phyloP scores from a whole-genome alignment of 1,139 yeast species.

The Lodderomyces elongisporus region DNA sequence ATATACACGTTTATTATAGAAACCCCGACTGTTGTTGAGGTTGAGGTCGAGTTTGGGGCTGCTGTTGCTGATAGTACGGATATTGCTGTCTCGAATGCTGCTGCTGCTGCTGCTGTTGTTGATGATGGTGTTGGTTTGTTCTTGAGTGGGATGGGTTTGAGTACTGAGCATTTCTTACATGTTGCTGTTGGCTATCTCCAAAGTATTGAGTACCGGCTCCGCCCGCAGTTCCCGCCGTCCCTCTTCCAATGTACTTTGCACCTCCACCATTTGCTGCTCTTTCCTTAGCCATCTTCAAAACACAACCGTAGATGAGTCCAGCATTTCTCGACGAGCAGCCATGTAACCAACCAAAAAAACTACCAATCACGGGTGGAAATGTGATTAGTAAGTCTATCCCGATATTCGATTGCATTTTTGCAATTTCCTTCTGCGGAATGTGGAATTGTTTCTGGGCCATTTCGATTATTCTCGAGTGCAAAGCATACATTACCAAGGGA shows the following conservation, averaged over 20 bases:
- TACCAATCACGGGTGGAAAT: slow-evolving; percentile 75
- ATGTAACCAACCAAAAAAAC: slow-evolving; percentile 71
- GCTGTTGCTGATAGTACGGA: slow-evolving; percentile 1
- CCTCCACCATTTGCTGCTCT: slow-evolving; percentile 21
- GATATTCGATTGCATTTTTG: slow-evolving; percentile 72
- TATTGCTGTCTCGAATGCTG: slow-evolving; percentile 7
- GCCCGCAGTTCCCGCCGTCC: slow-evolving; percentile 8
- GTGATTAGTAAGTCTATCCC: slow-evolving; percentile 66
- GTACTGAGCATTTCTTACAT: not conserved
- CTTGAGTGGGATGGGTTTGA: not conserved
- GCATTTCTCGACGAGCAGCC: slow-evolving; percentile 90
- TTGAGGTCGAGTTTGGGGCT: slow-evolving; percentile 3
- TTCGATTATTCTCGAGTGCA: slow-evolving; percentile 63
- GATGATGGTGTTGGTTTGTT: no score
- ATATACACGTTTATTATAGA: slow-evolving; percentile 11
- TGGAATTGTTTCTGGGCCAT: slow-evolving; percentile 51
- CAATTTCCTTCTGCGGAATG: slow-evolving; percentile 55
- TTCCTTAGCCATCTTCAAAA: slow-evolving; percentile 34
- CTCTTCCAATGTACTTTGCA: slow-evolving; percentile 20
- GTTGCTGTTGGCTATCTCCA: slow-evolving; percentile 2
- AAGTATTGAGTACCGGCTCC: slow-evolving; percentile 7
- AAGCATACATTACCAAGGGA: slow-evolving; percentile 70
- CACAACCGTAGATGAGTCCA: slow-evolving; percentile 56
- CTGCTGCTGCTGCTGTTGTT: slow-evolving; percentile 5
- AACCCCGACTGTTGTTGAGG: slow-evolving; percentile 31